Percentiles rank a stretch among this genome's conserved stretches.
Evolutionary conservation across 345 rosid species (phyloP).

Genomic region (Stellera chamaejasme): DNA sequence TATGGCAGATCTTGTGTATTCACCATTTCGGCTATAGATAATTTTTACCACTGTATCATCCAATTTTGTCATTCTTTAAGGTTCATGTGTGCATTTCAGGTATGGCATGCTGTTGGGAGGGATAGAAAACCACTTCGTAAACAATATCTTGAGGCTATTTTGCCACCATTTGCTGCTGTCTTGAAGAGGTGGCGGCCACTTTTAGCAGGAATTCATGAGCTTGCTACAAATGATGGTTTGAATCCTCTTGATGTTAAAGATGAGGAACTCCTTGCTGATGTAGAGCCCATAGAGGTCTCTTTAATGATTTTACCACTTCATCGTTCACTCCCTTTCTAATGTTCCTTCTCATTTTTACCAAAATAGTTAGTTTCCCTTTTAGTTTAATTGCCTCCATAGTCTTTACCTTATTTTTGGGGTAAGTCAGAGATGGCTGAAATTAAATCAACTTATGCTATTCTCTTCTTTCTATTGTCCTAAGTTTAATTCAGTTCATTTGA

Average conservation of each 20-base stretch:
- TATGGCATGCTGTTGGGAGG: constrained; percentile 92
- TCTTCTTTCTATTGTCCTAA: no score
- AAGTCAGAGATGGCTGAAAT: neutral
- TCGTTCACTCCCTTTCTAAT: neutral
- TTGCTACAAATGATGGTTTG: constrained; percentile 90
- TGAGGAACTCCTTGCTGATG: constrained; percentile 89
- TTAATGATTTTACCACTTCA: constrained; percentile 12
- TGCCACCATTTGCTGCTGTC: constrained; percentile 96
- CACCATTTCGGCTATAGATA: constrained; percentile 6
- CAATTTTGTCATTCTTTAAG: neutral
- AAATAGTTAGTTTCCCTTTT: constrained; percentile 5
- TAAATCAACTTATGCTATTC: no score
- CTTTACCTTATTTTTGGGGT: constrained; percentile 6
- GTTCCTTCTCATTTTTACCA: constrained; percentile 1
- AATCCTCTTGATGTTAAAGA: constrained; percentile 95
- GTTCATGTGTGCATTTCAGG: constrained; percentile 33
- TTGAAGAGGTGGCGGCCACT: constrained; percentile 97
- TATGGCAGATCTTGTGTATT: constrained; percentile 13
- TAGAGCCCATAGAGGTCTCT: constrained; percentile 79
- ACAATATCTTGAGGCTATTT: constrained; percentile 86
- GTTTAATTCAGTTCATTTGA: neutral
- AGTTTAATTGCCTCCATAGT: constrained; percentile 8
- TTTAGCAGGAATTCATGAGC: constrained; percentile 96
- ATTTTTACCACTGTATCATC: constrained; percentile 6
- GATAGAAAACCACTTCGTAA: constrained; percentile 83